Conservation (phyloP, 2,329 filamentous ascomycete genomes). For the Simplicillium aogashimaense region DNA sequence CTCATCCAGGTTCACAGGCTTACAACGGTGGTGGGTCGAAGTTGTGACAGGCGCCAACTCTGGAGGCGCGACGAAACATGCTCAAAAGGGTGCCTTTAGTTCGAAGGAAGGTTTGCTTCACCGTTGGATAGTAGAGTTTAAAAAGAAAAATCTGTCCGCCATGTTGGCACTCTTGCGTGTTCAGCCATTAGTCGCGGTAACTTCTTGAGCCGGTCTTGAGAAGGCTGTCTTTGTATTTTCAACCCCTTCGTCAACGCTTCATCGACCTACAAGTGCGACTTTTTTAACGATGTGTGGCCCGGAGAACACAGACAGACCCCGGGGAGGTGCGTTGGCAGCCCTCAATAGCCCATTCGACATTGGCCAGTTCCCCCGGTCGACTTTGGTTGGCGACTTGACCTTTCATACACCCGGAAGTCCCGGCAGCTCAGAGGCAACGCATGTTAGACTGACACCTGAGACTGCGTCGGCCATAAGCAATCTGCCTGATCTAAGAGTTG, state of each 20-base stretch:
- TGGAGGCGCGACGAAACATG: too few species aligned
- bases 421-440: slow-evolving; percentile 26
- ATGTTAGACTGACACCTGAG: slow-evolving; percentile 28
- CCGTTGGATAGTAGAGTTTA: too few species aligned
- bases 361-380: background rate
- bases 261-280: background rate
- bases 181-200: too few species aligned
- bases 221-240: too few species aligned
- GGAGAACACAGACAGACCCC: slow-evolving; percentile 26
- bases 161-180: too few species aligned
- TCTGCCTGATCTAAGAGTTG: slow-evolving; percentile 21
- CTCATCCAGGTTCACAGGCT: slow-evolving; percentile 13
- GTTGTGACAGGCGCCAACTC: slow-evolving; percentile 5
- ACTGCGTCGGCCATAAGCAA: slow-evolving; percentile 8
- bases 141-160: too few species aligned
- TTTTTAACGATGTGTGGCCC: slow-evolving; percentile 31
- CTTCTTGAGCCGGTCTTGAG: too few species aligned
- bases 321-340: slow-evolving; percentile 35
- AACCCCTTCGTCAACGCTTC: background rate
- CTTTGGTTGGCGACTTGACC: slow-evolving; percentile 24
- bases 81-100: too few species aligned
- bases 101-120: too few species aligned
- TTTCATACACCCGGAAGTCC: slow-evolving; percentile 32
- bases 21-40: slow-evolving; percentile 1
- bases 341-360: slow-evolving; percentile 20